These are phyloP conservation scores for Lichina pygmaea DNA, from an alignment of 495 filamentous ascomycete species.

Conservation along the genomic window DNA sequence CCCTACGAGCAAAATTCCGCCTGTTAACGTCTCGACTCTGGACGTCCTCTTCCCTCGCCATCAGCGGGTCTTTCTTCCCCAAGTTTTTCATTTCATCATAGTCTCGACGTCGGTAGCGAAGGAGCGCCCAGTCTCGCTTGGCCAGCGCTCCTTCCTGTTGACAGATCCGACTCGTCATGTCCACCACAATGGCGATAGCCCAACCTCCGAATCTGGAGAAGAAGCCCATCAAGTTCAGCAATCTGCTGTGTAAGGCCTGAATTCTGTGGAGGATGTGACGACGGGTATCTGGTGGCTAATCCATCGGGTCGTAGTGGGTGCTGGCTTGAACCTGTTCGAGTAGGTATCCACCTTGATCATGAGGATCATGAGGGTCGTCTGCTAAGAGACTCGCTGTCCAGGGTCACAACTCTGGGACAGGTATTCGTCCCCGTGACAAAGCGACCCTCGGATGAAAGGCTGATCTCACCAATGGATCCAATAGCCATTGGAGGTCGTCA, in stretches of 20 bases:
- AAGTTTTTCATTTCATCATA: no score
- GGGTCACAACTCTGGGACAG: slow-evolving; percentile 71
- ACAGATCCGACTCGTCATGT: neutral
- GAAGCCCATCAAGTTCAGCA: slow-evolving; percentile 99
- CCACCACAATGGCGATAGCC: slow-evolving; percentile 11
- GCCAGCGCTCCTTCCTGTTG: slow-evolving; percentile 42
- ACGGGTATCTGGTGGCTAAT: slow-evolving; percentile 1
- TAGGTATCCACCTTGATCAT: slow-evolving; percentile 17
- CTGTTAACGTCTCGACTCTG: no score
- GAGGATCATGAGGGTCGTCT: neutral
- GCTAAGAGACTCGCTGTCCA: slow-evolving; percentile 7
- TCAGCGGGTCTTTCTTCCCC: no score
- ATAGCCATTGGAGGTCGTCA: slow-evolving; percentile 88
- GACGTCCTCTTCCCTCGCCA: no score
- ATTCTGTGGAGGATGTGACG: no score
- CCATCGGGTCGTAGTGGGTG: slow-evolving; percentile 32
- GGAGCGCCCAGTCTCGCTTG: slow-evolving; percentile 72
- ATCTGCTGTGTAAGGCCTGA: slow-evolving; percentile 43
- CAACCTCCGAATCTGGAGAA: slow-evolving; percentile 54
- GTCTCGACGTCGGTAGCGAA: slow-evolving; percentile 23
- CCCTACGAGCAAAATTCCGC: no score
- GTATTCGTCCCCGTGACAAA: slow-evolving; percentile 14
- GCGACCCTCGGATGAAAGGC: neutral
- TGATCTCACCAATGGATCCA: slow-evolving; percentile 6
- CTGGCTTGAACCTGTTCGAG: slow-evolving; percentile 95